Base-by-base conservation (phyloP, 352 stramenopile species). In the Pythium myriotylum region DNA sequence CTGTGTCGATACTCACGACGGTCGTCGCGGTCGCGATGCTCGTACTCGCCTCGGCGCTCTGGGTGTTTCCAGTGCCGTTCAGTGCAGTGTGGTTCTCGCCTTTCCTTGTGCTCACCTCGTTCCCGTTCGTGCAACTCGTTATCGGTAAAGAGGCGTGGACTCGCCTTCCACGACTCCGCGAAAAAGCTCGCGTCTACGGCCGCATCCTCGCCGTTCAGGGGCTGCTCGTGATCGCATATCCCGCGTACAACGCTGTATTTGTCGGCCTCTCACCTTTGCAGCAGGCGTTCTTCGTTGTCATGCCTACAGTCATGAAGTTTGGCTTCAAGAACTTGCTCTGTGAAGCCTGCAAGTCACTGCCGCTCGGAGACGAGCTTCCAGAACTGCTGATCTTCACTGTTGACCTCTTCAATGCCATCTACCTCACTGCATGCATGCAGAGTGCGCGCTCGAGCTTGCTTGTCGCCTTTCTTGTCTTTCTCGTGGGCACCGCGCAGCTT, bases 371-470 rank as follows among this genome's bases (percentile, higher is more conserved):
- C 27, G 52, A 77, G 46, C 54, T 78, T 2, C 76, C 70, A 0
- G 67, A 78, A 54, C 24, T 70, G 5, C 55, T 77, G n/a, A 68
- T 80, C 12, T 78, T 80, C 39, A 71, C 72, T 0, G 70, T 73
- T 19, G 65, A 81, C 17, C 56, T 81, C 26, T 81, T 80, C 59
- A 75, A 79, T 29, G 37, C 67, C 3, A 41, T 84, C 12, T 84
- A 78, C 41, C 19, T 80, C 8, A 60, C 67, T 2, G 67, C 54
- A 3, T 77, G 68, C 41, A 80, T 82, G 65, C 65, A 80, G n/a
- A 59, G 33, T 8, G 57, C 64, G 10, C 51, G 54, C 17, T 68
- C 66, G 13, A 56, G 42, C 20, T 22, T 51, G 20, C 48, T 61
- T 8, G 57, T 51, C 24, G 54, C 50, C 43, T 41, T 61, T 46